Conservation (phyloP, 768 basidiomycete genomes). For the Naematelia aurantialba region DNA sequence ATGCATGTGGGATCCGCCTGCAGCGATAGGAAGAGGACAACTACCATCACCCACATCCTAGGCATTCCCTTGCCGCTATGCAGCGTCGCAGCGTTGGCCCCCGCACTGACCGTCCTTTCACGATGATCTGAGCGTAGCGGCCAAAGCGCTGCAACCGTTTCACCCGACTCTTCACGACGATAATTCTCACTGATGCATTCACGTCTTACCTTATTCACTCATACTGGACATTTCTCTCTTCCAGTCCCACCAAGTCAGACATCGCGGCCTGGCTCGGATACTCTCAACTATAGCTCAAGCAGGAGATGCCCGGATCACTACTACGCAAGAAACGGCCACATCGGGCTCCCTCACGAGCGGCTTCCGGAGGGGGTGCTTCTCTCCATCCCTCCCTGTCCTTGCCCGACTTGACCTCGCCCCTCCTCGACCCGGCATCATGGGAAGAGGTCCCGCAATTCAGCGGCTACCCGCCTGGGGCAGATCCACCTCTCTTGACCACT, state of each 20-base stretch:
- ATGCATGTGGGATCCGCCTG: too few species aligned
- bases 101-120: not conserved
- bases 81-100: too few species aligned
- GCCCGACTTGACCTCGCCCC: conserved; percentile 37
- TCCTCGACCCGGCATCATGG: conserved; percentile 33
- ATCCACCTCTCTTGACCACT: not conserved
- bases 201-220: too few species aligned
- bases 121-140: not conserved
- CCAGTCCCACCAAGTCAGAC: too few species aligned
- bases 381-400: conserved; percentile 36
- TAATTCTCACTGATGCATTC: too few species aligned
- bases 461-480: not conserved
- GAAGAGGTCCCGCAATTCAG: conserved; percentile 28
- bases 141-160: too few species aligned
- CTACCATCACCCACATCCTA: too few species aligned
- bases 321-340: not conserved
- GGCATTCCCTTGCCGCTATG: too few species aligned
- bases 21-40: too few species aligned
- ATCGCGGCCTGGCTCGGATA: too few species aligned
- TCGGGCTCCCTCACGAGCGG: not conserved
- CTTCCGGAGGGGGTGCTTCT: not conserved
- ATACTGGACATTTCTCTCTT: too few species aligned
- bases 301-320: not conserved
- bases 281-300: not conserved
- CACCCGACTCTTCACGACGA: too few species aligned